Percentiles rank a stretch among this genome's conserved stretches.
phyloP scores from a whole-genome alignment of 352 stramenopile species.

The Saprolegnia parasitica region DNA sequence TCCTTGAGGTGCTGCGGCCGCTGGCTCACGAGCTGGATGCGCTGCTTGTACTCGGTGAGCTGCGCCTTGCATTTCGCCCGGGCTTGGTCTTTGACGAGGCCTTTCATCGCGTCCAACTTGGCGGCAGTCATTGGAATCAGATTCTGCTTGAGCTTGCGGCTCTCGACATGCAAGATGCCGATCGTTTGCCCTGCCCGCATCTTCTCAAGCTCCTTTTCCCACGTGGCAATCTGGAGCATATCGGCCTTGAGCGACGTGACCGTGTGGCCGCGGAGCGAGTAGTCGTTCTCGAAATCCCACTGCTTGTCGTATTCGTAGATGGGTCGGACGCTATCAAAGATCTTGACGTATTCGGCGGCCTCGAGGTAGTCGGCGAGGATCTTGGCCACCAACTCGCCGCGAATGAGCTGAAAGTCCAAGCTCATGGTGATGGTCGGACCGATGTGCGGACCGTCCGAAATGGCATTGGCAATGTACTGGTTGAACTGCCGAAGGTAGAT shows the following conservation, averaged over 20 bases:
- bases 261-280: constrained; percentile 71
- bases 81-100: constrained; percentile 87
- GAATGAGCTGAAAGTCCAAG: constrained; percentile 68
- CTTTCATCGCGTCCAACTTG: constrained; percentile 91
- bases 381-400: constrained; percentile 73
- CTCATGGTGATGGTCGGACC: constrained; percentile 67
- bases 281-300: constrained; percentile 85
- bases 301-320: constrained; percentile 90
- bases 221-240: constrained; percentile 88
- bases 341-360: constrained; percentile 86
- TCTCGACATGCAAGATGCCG: constrained; percentile 91
- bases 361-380: constrained; percentile 83
- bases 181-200: constrained; percentile 89
- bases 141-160: constrained; percentile 88
- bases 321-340: constrained; percentile 88
- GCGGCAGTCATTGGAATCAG: constrained; percentile 90
- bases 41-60: constrained; percentile 86
- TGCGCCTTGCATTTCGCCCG: constrained; percentile 83
- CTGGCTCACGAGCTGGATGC: constrained; percentile 78
- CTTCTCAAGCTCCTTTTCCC: constrained; percentile 93
- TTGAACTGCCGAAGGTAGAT: constrained; percentile 86
- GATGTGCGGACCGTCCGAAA: constrained; percentile 71
- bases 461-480: constrained; percentile 56
- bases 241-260: constrained; percentile 84
- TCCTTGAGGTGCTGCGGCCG: constrained; percentile 88